Evolutionary conservation across 495 filamentous ascomycete species (phyloP), one percentile per base, ranked within the genome.

Genomic region (Penicillium bialowiezense): DNA sequence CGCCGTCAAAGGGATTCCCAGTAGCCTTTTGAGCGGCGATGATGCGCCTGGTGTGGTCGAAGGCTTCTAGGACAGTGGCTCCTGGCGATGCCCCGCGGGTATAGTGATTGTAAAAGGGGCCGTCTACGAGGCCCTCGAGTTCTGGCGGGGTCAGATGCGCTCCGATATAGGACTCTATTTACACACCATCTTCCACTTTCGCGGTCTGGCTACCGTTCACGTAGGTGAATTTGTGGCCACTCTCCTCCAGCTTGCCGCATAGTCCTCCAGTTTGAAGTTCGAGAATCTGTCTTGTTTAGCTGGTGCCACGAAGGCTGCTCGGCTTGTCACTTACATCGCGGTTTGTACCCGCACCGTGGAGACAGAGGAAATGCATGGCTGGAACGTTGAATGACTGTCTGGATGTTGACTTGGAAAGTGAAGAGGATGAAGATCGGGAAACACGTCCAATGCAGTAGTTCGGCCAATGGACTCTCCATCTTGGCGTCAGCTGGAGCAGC

Each of bases 1-100:
- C 64, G 2, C 54, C 73, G 26, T 77, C 73, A 42, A 75, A 77
- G n/a, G 73, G 73, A 6, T 71, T 71, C 13, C 72, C 50, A 3
- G 43, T 51, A 8, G 23, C 23, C 23, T 26, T 26, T 26, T 26
- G 23, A 8, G 23, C 23, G 8, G 61, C 48, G 15, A 75, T 67
- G 7, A 63, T 54, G n/a, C 58, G 50, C 10, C 60, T 19, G 15
- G 59, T 57, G 38, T 73, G 59, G 7, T 67, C 61, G 40, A 72
- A 63, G 9, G 71, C 70, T 19, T 54, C 56, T 29, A 20, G 7
- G 6, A 75, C 45, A 35, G 56, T 40, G 12, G 60, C 45, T 38
- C 66, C 54, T 5, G 69, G 69, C 2, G 55, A 34, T 15, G 48
- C 24, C 31, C 54, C 51, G 19, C 64, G 59, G 2, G 56, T 49